A percentile compares a stretch with the other conserved stretches of the same genome.
Conservation (phyloP, 306 rosid species). For the Cucurbita maxima region DNA sequence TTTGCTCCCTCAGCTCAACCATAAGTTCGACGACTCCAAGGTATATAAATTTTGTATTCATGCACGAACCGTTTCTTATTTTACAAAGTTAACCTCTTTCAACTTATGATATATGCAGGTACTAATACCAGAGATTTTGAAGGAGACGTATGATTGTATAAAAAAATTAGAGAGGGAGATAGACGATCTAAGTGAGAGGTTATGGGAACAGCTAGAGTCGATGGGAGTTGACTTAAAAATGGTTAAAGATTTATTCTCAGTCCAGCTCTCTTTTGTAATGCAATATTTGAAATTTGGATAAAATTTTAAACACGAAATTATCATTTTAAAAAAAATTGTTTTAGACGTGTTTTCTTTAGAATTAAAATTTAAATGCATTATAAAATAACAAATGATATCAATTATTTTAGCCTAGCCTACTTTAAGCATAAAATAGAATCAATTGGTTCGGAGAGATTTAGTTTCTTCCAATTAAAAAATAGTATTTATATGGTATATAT, state of each 20-base stretch:
- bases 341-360: no score
- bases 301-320: no score
- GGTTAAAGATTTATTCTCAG: neutral
- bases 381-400: no score
- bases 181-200: slow-evolving; percentile 22
- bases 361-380: no score
- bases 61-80: neutral
- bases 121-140: slow-evolving; percentile 12
- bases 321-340: no score
- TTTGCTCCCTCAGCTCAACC: slow-evolving; percentile 20
- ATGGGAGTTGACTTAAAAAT: slow-evolving; percentile 10
- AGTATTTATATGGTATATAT: no score
- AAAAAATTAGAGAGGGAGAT: slow-evolving; percentile 24
- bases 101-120: neutral
- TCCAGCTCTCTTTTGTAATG: neutral
- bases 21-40: neutral
- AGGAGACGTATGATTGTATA: slow-evolving; percentile 29
- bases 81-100: accelerated
- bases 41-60: neutral
- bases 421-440: no score
- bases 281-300: neutral
- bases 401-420: no score
- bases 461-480: no score
- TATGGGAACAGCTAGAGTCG: slow-evolving; percentile 19
- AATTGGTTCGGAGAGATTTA: no score